phyloP scores from a whole-genome alignment of 441 rosid species.

The Adansonia grandidieri region DNA sequence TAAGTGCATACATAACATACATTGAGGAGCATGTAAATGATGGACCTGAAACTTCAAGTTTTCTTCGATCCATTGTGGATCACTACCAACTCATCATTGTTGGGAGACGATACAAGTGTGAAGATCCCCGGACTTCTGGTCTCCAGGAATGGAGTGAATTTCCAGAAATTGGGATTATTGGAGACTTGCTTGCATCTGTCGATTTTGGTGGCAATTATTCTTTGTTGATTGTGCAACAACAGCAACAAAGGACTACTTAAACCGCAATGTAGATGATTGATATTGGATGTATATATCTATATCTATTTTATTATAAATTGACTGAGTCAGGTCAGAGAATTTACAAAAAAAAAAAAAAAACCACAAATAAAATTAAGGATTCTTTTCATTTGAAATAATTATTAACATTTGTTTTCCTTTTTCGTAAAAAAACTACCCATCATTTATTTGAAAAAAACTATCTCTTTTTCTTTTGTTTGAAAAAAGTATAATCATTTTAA shows the following conservation, averaged over 20 bases:
- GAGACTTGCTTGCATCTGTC: conserved; percentile 25
- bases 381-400: too few relatives aligned
- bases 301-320: too few relatives aligned
- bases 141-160: conserved; percentile 18
- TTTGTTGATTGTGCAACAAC: conserved; percentile 37
- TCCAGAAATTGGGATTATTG: conserved; percentile 30
- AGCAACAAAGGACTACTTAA: neutral
- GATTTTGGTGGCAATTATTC: conserved; percentile 22
- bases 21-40: conserved; percentile 15
- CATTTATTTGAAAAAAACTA: too few relatives aligned
- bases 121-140: conserved; percentile 17
- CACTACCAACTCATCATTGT: conserved; percentile 26
- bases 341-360: too few relatives aligned
- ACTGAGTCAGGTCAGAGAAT: too few relatives aligned
- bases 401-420: too few relatives aligned
- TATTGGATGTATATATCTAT: too few relatives aligned
- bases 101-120: conserved; percentile 26
- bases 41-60: conserved; percentile 15
- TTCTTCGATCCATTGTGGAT: neutral
- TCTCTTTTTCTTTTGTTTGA: too few relatives aligned
- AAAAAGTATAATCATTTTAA: too few relatives aligned
- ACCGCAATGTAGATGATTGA: too few relatives aligned
- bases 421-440: too few relatives aligned
- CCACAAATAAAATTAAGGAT: too few relatives aligned
- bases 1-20: conserved; percentile 10